phyloP scores from a whole-genome alignment of 1,139 yeast genomes.

The Pneumocystis sp. region DNA sequence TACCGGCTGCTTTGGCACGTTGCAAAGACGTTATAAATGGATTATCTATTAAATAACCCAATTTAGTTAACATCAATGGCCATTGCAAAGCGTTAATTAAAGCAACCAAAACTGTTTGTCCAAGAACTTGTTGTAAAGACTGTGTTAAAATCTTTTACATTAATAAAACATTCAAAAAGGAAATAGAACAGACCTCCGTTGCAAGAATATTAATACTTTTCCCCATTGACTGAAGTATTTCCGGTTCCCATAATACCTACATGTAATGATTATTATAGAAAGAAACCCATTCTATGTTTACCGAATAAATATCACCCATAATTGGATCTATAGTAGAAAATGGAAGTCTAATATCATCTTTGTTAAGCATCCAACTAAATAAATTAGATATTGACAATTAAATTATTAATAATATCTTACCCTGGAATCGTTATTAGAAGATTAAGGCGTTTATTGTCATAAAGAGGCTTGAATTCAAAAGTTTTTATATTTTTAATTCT shows the following conservation, averaged over 20 bases:
- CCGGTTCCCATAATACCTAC: constrained; percentile 83
- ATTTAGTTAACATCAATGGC: constrained; percentile 80
- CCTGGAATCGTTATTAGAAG: constrained; percentile 87
- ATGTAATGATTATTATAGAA: neutral
- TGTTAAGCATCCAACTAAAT: constrained; percentile 74
- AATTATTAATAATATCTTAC: neutral
- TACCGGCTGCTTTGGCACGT: constrained; percentile 94
- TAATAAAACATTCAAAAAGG: neutral
- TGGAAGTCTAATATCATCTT: constrained; percentile 92
- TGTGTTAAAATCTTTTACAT: constrained; percentile 43
- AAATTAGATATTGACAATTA: neutral
- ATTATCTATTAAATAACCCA: constrained; percentile 80
- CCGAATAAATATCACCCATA: constrained; percentile 86
- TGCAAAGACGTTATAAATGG: constrained; percentile 97
- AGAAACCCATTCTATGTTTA: neutral
- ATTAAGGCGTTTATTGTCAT: constrained; percentile 77
- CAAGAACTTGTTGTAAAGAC: constrained; percentile 86
- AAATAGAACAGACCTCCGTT: constrained; percentile 41
- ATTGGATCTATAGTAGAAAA: constrained; percentile 94
- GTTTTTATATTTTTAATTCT: constrained; percentile 88
- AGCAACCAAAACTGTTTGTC: constrained; percentile 82
- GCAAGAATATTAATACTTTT: constrained; percentile 89
- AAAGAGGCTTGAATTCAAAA: constrained; percentile 84
- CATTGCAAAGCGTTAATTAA: constrained; percentile 90
- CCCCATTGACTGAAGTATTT: constrained; percentile 89